phyloP scores from a whole-genome alignment of 305 asterid genomes.

The Fraxinus xanthoxyloides region DNA sequence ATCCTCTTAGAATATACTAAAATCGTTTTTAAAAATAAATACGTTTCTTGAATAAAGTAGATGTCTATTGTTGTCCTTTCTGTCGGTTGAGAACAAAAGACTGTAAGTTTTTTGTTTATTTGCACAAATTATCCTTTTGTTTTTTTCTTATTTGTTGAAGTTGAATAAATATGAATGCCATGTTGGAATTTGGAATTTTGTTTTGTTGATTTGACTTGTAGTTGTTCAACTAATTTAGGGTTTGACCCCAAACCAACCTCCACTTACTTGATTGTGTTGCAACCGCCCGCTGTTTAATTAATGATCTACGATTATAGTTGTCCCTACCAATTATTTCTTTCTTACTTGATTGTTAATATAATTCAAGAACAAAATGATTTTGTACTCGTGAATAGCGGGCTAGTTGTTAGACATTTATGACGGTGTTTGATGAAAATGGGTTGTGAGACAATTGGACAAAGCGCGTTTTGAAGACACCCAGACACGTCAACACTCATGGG shows the following conservation, averaged over 20 bases:
- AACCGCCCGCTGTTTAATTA: neutral
- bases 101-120: slow-evolving; percentile 21
- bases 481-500: neutral
- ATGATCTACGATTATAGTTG: neutral
- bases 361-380: neutral
- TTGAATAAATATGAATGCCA: neutral
- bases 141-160: slow-evolving; percentile 11
- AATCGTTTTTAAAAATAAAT: neutral
- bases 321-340: neutral
- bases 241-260: slow-evolving; percentile 3
- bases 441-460: neutral
- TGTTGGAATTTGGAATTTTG: neutral
- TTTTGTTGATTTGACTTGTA: neutral
- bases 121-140: slow-evolving; percentile 14
- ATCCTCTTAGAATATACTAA: too few species aligned
- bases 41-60: slow-evolving; percentile 6
- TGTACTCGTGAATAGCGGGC: neutral
- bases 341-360: neutral
- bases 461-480: neutral
- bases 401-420: neutral
- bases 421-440: neutral
- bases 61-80: slow-evolving; percentile 29
- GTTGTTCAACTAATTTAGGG: neutral
- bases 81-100: neutral
- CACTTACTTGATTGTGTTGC: neutral